A percentile compares a stretch with the other conserved stretches of the same genome.
phyloP scores from a whole-genome alignment of 2,329 filamentous ascomycete species.

The Fusarium nelsonii region DNA sequence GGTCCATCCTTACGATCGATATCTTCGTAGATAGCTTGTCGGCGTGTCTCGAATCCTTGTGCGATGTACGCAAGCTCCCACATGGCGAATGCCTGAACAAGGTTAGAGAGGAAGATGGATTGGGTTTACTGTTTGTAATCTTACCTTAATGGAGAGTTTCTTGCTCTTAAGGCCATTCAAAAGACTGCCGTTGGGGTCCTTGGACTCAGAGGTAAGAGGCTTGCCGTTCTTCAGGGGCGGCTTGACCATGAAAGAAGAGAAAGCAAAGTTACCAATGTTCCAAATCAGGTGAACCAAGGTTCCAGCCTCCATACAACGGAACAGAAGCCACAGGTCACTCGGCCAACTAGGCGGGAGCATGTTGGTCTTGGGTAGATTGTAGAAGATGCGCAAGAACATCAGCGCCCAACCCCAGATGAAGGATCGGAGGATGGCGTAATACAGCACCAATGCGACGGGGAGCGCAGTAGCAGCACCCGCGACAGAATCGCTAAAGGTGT shows the following conservation, averaged over 20 bases:
- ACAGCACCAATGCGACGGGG: conserved; percentile 66
- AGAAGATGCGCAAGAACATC: conserved; percentile 77
- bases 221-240: conserved; percentile 86
- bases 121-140: conserved; percentile 33
- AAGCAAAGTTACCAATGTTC: conserved; percentile 81
- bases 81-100: conserved; percentile 79
- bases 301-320: conserved; percentile 71
- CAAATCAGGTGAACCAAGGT: conserved; percentile 78
- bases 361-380: conserved; percentile 79
- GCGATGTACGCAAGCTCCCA: conserved; percentile 91
- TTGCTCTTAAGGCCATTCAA: conserved; percentile 86
- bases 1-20: conserved; percentile 84
- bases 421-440: conserved; percentile 71
- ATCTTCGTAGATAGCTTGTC: conserved; percentile 86
- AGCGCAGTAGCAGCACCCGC: conserved; percentile 58
- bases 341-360: conserved; percentile 71
- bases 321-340: conserved; percentile 67
- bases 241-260: conserved; percentile 83
- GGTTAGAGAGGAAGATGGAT: conserved; percentile 33
- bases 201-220: conserved; percentile 85
- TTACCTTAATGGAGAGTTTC: conserved; percentile 79
- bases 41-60: conserved; percentile 77
- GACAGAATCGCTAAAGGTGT: conserved; percentile 54
- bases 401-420: conserved; percentile 78
- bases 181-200: conserved; percentile 91